Evolutionary conservation across 2,329 filamentous ascomycete species (phyloP).

Genomic region (Calonectria pauciramosa): DNA sequence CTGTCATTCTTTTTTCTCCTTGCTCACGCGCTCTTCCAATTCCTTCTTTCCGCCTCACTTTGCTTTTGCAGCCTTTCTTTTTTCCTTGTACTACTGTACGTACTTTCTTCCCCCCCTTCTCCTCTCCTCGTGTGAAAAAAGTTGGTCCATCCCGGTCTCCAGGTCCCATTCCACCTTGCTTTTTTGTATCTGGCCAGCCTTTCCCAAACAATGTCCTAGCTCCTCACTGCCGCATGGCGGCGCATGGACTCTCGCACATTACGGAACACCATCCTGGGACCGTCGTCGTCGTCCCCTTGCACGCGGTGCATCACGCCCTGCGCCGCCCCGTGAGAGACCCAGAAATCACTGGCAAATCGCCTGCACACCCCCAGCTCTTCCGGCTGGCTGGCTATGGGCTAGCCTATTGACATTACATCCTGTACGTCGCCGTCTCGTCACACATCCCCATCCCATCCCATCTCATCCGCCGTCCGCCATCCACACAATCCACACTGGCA

Average conservation of each 20-base stretch:
- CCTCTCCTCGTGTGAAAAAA: constrained; percentile 13
- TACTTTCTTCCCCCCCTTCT: neutral
- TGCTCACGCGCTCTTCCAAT: constrained; percentile 17
- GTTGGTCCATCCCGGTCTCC: constrained; percentile 13
- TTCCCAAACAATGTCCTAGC: constrained; percentile 40
- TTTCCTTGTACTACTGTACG: constrained; percentile 6
- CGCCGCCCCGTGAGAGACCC: constrained; percentile 4
- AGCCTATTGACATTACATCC: constrained; percentile 11
- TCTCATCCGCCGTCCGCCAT: constrained; percentile 5
- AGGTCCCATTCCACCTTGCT: constrained; percentile 28
- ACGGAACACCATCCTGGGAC: constrained; percentile 29
- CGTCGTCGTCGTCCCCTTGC: constrained; percentile 39
- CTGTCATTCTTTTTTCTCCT: neutral
- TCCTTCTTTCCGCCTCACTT: constrained; percentile 39
- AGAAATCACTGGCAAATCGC: constrained; percentile 3
- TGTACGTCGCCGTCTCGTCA: constrained; percentile 5
- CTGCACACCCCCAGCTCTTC: constrained; percentile 19
- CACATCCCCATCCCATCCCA: constrained; percentile 9
- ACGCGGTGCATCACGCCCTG: constrained; percentile 26
- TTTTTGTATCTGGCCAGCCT: constrained; percentile 41
- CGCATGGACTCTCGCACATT: constrained; percentile 36
- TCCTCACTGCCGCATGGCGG: constrained; percentile 33
- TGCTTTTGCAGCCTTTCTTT: constrained; percentile 37
- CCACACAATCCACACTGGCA: neutral
- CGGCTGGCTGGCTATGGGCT: constrained; percentile 10